phyloP scores from a whole-genome alignment of 2,329 filamentous ascomycete genomes.

The Myriosclerotinia scirpicola region DNA sequence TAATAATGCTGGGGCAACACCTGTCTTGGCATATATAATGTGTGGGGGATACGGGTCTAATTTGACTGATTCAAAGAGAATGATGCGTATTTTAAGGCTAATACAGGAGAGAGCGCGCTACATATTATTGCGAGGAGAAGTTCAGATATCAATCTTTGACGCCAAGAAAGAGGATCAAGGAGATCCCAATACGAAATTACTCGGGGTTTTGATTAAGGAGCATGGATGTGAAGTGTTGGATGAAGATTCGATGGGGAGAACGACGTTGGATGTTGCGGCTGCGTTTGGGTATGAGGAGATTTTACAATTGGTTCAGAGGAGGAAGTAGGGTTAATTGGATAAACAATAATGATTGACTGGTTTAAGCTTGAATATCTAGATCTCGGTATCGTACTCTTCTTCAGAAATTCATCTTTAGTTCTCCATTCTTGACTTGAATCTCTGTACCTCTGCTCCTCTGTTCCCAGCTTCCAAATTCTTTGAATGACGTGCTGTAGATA shows the following conservation, averaged over 20 bases:
- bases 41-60: neutral
- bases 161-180: neutral
- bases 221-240: slow-evolving; percentile 3
- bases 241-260: slow-evolving; percentile 14
- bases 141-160: accelerated
- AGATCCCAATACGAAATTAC: neutral
- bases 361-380: too few relatives aligned
- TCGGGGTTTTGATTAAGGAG: neutral
- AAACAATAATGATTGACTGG: too few relatives aligned
- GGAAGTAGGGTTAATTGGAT: neutral
- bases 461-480: too few relatives aligned
- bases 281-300: neutral
- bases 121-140: slow-evolving; percentile 1
- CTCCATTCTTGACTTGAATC: too few relatives aligned
- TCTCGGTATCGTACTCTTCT: too few relatives aligned
- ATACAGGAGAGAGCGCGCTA: neutral
- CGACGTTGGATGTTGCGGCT: slow-evolving; percentile 13
- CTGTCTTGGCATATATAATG: neutral
- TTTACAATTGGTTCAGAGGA: slow-evolving; percentile 6
- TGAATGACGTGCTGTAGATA: too few relatives aligned
- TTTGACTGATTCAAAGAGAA: neutral
- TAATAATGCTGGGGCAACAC: slow-evolving; percentile 19
- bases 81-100: slow-evolving; percentile 4
- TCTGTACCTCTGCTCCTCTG: too few relatives aligned
- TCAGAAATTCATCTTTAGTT: too few relatives aligned